Evolutionary conservation across 106 monocot species (phyloP), one percentile per base, ranked within the genome.

Genomic region (Narthecium ossifragum): DNA sequence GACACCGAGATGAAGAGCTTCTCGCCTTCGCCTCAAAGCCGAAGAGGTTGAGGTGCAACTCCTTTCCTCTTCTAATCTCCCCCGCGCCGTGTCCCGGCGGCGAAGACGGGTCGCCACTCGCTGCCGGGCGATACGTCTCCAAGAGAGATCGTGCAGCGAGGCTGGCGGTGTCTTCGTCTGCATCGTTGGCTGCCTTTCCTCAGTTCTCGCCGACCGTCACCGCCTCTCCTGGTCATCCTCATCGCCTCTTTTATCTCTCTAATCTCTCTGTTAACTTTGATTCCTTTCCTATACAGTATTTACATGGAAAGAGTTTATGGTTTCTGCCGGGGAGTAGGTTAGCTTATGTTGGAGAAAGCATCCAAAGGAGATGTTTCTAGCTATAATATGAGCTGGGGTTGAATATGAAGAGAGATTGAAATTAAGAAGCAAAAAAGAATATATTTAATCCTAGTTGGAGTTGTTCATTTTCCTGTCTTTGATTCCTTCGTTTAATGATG

Each of bases 101-200:
- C 14, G 27, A 38, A 14, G 30, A 0, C 25, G 31, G n/a, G 23
- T 7, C 60, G 31, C 21, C 39, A 28, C 17, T 34, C 46, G 15
- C 55, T 8, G 20, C 66, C 7, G 80, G 75, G 23, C 68, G 88
- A 47, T 93, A 93, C 69, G 58, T 94, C 0, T 89, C 93, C 12
- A 94, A 94, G 75, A 65, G 89, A 51, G 89, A 94, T 70, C 65
- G 85, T 12, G 82, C n/a, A n/a, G n/a, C 77, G 24, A 53, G 63
- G 18, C 0, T 67, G 51, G 61, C 67, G 1, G 43, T 74, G 5
- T 60, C 75, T 34, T 41, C 75, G 15, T 17, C 47, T 15, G 17
- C 34, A 21, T 39, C 62, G 6, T 0, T 49, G 18, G 27, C 20
- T 22, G 4, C 33, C 7, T 5, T 27, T 8, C 23, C 70, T 51